Base-by-base conservation (phyloP, 2,329 filamentous ascomycete genomes). In the Trichoderma semiorbis region DNA sequence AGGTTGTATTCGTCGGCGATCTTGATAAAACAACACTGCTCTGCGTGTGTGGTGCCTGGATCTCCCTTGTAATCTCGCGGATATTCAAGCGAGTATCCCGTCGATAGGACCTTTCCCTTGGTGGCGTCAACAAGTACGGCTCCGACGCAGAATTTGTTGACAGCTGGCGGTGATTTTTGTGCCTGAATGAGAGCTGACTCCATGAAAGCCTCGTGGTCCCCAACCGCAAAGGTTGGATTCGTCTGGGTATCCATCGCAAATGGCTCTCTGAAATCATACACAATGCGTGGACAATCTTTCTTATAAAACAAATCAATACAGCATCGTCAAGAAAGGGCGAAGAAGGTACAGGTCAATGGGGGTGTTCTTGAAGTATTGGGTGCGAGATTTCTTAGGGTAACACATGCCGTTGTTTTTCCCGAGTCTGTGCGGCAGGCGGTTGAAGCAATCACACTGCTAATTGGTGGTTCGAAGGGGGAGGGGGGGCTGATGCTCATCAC, bases 21-120 rank as follows among this genome's bases (percentile, higher is more conserved):
- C 76, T 85, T 84, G 74, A 84, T 83, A 72, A 84, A 80, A 76
- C 82, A 84, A 74, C 81, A 83, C 28, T 84, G 81, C 71, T 84
- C 83, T 1, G 82, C 81, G 69, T 85, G 83, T 3, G 81, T 84
- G 0, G 75, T 81, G 0, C 82, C 82, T 0, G 76, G 77, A 55
- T 83, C 81, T 55, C 79, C 81, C 1, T 79, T 79, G 36, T 78
- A 75, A 62, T 84, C 79, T 4, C 78, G 74, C 0, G 79, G 79
- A 18, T 82, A 76, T 73, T 85, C 82, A 8, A 81, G 74, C 0
- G 82, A 83, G 72, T 83, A 84, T 1, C 84, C 83, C 0, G 83
- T 83, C 3, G 83, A 81, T 8, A 85, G 63, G n/a, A 84, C 76
- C 11, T 79, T 73, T 62, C 78, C 78, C 12, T 72, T 81, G 57